These are phyloP conservation scores for Kwoniella europaea DNA, from an alignment of 768 basidiomycete genomes.

Conservation along the genomic window DNA sequence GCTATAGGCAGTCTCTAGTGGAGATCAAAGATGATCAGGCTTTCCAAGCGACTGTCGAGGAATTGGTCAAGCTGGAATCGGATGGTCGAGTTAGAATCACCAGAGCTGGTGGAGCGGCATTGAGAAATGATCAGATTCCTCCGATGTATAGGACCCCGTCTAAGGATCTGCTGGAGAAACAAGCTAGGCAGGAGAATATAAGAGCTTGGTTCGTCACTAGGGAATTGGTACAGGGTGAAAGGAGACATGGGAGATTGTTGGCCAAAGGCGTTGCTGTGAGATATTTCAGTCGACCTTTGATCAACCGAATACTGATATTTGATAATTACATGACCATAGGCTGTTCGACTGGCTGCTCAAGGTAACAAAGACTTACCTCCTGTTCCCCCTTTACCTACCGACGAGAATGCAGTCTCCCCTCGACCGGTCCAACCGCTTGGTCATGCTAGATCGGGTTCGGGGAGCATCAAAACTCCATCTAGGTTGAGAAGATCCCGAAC, in stretches of 20 bases:
- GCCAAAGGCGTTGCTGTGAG: constrained; percentile 44
- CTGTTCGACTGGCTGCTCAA: constrained; percentile 2
- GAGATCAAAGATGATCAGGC: constrained; percentile 46
- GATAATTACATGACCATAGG: neutral
- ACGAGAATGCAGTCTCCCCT: neutral
- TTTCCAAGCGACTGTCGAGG: constrained; percentile 41
- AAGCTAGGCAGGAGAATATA: constrained; percentile 18
- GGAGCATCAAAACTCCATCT: constrained; percentile 12
- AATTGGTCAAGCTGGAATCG: constrained; percentile 22
- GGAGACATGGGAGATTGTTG: constrained; percentile 41
- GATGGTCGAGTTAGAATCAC: constrained; percentile 13
- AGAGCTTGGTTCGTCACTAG: constrained; percentile 49
- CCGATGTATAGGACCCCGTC: constrained; percentile 10
- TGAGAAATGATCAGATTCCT: neutral
- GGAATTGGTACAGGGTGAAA: constrained; percentile 48
- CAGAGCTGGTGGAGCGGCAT: constrained; percentile 8
- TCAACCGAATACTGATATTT: neutral
- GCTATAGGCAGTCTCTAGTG: constrained; percentile 40
- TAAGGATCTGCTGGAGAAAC: constrained; percentile 16
- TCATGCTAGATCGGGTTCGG: constrained; percentile 14
- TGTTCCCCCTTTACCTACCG: constrained; percentile 6
- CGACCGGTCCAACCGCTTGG: neutral
- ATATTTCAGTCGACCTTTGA: neutral
- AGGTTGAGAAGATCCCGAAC: constrained; percentile 16
- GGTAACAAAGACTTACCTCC: neutral